Base-by-base conservation (phyloP, 805 yeast genomes). In the Dipodascus geniculatus region DNA sequence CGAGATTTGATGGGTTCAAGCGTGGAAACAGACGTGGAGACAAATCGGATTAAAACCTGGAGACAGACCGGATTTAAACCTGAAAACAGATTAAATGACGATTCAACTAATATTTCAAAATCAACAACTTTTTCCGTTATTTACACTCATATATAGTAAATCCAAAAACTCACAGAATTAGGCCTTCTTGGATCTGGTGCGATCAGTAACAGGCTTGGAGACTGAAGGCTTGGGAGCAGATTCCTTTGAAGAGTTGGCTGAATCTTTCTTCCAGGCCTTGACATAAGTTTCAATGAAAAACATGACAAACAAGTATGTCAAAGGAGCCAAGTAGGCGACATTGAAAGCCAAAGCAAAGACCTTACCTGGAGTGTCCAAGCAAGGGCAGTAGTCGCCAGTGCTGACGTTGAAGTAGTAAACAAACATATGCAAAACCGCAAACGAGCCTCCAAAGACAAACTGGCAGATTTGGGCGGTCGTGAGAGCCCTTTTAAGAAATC, bases 381-480 rank as follows among this genome's bases (percentile, higher is more conserved):
- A 83, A 56, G 72, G 65, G 49, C 70, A 68, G 61, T 71, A 74
- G 16, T 58, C 59, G 19, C 71, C 74, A 35, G 74, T 70, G 23
- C 65, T 56, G 14, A 75, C 68, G 63, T 83, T 83, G 56, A 75
- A 74, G 63, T 79, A 81, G 64, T 73, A 74, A 53, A 83, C 73
- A 62, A 83, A 83, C 51, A 82, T 66, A 64, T 83, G 88, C 55
- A 76, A 66, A 44, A 80, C 67, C n/a, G 87, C 87, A 56, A 82
- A 69, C 2, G 81, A 73, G 23, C 88, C 89, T 22, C 89, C 89
- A 51, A 80, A 62, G 8, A 83, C 71, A 63, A 83, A 83, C 67
- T 83, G 89, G 44, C 78, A 70, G 60, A 83, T 83, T 66, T 83
- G 89, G 67, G 83, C 70, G 6, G 83, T 72, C 17, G 89, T 83